These are phyloP conservation scores for Pachysolen tannophilus DNA, from an alignment of 805 yeast species.

Conservation along the genomic window DNA sequence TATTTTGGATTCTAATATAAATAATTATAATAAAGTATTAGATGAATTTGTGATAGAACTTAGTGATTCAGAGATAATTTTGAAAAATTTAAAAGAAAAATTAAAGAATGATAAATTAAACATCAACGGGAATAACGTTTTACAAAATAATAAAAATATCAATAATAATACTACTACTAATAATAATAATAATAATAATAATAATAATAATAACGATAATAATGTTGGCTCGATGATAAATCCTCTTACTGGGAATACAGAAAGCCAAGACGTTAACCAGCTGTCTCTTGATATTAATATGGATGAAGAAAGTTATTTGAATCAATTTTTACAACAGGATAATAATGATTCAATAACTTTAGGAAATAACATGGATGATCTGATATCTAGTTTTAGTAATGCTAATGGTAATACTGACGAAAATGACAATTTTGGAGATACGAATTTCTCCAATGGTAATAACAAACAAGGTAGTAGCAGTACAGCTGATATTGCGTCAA, in stretches of 20 bases:
- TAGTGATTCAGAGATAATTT: constrained; percentile 5
- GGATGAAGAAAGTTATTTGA: constrained; percentile 8
- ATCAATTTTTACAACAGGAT: constrained; percentile 8
- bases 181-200: neutral
- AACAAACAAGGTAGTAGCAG: neutral
- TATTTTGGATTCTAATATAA: constrained; percentile 2
- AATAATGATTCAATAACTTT: too few species aligned
- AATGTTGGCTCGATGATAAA: neutral
- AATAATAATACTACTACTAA: neutral
- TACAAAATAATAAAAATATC: neutral
- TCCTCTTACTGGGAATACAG: too few species aligned
- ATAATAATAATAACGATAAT: neutral
- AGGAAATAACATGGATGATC: constrained; percentile 1
- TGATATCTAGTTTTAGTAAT: constrained; percentile 4
- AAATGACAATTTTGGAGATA: neutral
- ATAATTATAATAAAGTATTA: constrained; percentile 4
- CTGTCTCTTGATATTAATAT: constrained; percentile 4
- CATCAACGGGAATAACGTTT: neutral
- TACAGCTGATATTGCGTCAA: constrained; percentile 44
- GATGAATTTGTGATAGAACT: constrained; percentile 8
- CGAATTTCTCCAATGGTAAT: neutral
- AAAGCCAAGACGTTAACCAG: neutral
- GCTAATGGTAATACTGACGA: neutral
- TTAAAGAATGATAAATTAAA: neutral
- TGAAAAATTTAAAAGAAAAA: neutral